phyloP scores from a whole-genome alignment of 2,329 filamentous ascomycete species.

The Geosmithia putterillii region DNA sequence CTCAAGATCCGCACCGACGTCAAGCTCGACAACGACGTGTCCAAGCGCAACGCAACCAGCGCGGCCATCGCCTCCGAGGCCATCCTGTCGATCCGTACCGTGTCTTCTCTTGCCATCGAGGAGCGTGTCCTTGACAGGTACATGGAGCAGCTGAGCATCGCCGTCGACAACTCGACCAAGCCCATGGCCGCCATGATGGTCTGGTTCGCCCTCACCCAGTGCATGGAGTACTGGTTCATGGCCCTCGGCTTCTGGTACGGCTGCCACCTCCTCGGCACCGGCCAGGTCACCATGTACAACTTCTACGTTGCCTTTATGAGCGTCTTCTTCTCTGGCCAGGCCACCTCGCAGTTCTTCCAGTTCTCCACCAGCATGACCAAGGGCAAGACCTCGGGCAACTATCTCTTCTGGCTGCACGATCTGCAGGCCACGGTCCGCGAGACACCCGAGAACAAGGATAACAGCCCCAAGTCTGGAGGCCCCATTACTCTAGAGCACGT shows the following conservation, averaged over 20 bases:
- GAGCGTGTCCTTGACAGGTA: conserved; percentile 25
- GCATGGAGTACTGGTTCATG: conserved; percentile 76
- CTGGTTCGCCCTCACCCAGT: conserved; percentile 27
- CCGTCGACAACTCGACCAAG: conserved; percentile 13
- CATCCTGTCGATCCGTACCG: conserved; percentile 46
- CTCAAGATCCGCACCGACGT: conserved; percentile 36
- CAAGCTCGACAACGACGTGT: conserved; percentile 82
- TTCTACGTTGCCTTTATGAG: conserved; percentile 38
- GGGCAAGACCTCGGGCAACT: conserved; percentile 33
- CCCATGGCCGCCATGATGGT: conserved; percentile 20
- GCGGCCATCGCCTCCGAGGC: conserved; percentile 56
- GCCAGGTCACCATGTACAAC: conserved; percentile 41
- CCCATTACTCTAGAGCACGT: conserved; percentile 64
- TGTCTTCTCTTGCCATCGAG: conserved; percentile 34
- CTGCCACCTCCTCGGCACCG: conserved; percentile 57
- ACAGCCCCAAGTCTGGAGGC: conserved; percentile 26
- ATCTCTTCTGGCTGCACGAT: conserved; percentile 33
- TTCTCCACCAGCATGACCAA: conserved; percentile 52
- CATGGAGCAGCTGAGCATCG: conserved; percentile 14
- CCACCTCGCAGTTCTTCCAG: conserved; percentile 25
- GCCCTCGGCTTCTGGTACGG: conserved; percentile 83
- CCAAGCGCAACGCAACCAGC: conserved; percentile 69
- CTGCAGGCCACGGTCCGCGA: conserved; percentile 28
- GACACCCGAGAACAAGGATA: conserved; percentile 24
- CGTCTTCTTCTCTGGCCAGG: conserved; percentile 32